phyloP scores from a whole-genome alignment of 2,329 filamentous ascomycete genomes.

The Amphichorda felina region DNA sequence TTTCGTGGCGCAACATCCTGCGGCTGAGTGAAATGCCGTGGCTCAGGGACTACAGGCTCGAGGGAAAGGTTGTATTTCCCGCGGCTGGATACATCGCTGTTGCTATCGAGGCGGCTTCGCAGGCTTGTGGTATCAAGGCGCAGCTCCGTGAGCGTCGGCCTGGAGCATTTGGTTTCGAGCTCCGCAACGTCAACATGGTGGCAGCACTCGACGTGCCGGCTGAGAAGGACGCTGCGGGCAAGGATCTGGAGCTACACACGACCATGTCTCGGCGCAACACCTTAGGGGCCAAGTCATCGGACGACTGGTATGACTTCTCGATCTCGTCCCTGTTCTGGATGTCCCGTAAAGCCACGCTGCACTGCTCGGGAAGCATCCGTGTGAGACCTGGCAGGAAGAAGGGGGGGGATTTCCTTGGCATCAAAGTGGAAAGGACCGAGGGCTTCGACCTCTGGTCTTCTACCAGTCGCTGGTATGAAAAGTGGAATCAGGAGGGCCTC shows the following conservation, averaged over 20 bases:
- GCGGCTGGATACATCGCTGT: slow-evolving; percentile 21
- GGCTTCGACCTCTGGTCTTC: background rate
- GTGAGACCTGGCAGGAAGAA: background rate
- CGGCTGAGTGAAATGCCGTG: slow-evolving; percentile 15
- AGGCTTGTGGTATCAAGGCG: background rate
- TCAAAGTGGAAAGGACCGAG: background rate
- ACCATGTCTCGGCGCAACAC: background rate
- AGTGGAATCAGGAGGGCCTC: slow-evolving; percentile 1
- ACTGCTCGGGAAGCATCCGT: slow-evolving; percentile 1
- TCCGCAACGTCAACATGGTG: slow-evolving; percentile 1
- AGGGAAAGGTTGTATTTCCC: slow-evolving; percentile 23
- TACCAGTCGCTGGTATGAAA: slow-evolving; percentile 1
- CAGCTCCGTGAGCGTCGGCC: background rate
- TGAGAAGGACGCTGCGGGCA: background rate
- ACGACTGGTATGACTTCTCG: slow-evolving; percentile 1
- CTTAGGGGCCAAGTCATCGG: background rate
- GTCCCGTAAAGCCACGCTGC: background rate
- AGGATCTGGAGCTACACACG: slow-evolving; percentile 1
- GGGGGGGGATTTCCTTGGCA: background rate
- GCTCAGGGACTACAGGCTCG: slow-evolving; percentile 27
- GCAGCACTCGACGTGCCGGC: background rate
- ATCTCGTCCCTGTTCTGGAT: background rate
- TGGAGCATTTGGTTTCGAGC: background rate
- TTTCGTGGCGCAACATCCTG: slow-evolving; percentile 4
- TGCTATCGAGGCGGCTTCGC: slow-evolving; percentile 7